Evolutionary conservation across 2,329 filamentous ascomycete genomes (phyloP).

Genomic region (Exserohilum rostratum): DNA sequence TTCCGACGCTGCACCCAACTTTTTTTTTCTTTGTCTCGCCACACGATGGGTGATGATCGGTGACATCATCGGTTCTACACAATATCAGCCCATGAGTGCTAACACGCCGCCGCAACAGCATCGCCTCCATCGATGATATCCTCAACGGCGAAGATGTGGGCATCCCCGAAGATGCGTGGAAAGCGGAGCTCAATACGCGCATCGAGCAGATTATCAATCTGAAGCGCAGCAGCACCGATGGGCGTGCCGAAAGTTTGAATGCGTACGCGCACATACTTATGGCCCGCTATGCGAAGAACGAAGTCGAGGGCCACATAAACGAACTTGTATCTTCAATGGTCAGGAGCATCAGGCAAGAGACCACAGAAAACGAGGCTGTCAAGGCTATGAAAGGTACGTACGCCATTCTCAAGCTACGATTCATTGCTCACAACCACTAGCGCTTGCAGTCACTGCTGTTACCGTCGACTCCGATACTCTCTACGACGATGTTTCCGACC

Average conservation of each 20-base stretch:
- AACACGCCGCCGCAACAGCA: slow-evolving; percentile 49
- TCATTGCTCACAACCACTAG: slow-evolving; percentile 44
- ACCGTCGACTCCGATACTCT: slow-evolving; percentile 69
- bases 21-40: slow-evolving; percentile 14
- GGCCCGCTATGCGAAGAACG: slow-evolving; percentile 68
- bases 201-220: slow-evolving; percentile 76
- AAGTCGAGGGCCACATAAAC: slow-evolving; percentile 63
- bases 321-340: slow-evolving; percentile 71
- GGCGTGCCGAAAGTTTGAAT: slow-evolving; percentile 68
- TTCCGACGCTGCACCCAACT: slow-evolving; percentile 6
- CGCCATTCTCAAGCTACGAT: neutral
- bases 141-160: slow-evolving; percentile 58
- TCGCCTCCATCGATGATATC: slow-evolving; percentile 71
- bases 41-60: neutral
- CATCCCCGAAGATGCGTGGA: slow-evolving; percentile 61
- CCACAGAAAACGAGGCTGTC: slow-evolving; percentile 70
- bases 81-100: slow-evolving; percentile 25
- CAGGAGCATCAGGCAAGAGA: slow-evolving; percentile 72
- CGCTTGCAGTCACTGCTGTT: slow-evolving; percentile 72
- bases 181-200: slow-evolving; percentile 66
- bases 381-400: slow-evolving; percentile 68
- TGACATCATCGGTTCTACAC: slow-evolving; percentile 35
- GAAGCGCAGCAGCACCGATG: slow-evolving; percentile 77
- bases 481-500: slow-evolving; percentile 65
- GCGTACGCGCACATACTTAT: slow-evolving; percentile 70